phyloP scores from a whole-genome alignment of 306 rosid species.

The Prunus mongolica region DNA sequence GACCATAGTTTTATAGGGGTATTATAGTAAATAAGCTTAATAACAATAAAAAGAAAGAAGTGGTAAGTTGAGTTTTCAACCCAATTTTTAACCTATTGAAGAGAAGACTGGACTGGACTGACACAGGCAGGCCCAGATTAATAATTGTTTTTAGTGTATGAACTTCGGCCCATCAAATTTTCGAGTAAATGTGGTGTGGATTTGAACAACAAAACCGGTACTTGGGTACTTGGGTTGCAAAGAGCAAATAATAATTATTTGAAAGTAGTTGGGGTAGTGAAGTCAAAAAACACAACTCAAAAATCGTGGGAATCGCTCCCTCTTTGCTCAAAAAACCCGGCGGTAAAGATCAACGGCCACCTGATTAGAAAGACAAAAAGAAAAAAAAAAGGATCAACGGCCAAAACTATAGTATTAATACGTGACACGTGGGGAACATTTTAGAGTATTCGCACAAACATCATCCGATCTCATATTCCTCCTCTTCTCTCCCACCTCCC shows the following conservation, averaged over 20 bases:
- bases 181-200: no score
- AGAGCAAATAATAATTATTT: neutral
- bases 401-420: neutral
- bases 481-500: neutral
- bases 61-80: no score
- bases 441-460: neutral
- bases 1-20: no score
- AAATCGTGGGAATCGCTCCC: slow-evolving; percentile 19
- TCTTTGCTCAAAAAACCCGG: neutral
- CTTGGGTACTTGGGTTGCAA: neutral
- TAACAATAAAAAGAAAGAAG: no score
- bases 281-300: neutral
- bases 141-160: no score
- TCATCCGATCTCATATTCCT: neutral
- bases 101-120: no score
- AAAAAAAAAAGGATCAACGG: neutral
- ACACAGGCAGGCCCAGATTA: no score
- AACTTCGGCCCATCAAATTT: no score
- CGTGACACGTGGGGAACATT: slow-evolving; percentile 1
- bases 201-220: no score
- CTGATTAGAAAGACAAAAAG: no score
- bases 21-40: no score
- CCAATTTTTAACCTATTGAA: no score
- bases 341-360: neutral
- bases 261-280: neutral